Percentiles rank a stretch among this genome's conserved stretches.
Conservation (phyloP, 768 basidiomycete genomes). For the Tremella yokohamensis region DNA sequence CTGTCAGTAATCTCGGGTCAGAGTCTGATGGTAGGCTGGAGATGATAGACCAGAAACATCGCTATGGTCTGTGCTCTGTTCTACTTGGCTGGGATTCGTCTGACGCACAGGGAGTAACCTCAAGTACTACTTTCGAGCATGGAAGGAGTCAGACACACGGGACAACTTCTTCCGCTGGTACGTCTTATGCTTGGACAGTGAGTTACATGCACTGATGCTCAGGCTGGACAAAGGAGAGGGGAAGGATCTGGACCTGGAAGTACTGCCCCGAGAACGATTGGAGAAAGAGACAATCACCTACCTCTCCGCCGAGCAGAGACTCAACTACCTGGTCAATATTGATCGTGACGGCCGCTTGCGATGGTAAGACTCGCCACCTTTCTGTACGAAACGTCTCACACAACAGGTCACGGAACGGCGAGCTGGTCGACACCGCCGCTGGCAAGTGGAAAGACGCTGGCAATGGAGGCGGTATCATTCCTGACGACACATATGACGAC, state of each 20-base stretch:
- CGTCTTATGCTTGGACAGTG: slow-evolving; percentile 4
- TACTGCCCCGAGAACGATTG: slow-evolving; percentile 61
- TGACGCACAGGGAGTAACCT: slow-evolving; percentile 37
- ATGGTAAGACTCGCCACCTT: slow-evolving; percentile 29
- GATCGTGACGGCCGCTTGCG: slow-evolving; percentile 54
- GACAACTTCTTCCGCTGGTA: slow-evolving; percentile 63
- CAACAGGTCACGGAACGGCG: slow-evolving; percentile 55
- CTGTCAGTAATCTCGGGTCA: background rate
- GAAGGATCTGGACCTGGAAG: slow-evolving; percentile 58
- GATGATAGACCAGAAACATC: slow-evolving; percentile 48
- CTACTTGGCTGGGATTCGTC: background rate
- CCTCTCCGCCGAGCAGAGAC: slow-evolving; percentile 61
- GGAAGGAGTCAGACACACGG: slow-evolving; percentile 60
- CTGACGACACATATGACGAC: slow-evolving; percentile 17
- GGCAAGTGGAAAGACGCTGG: slow-evolving; percentile 65
- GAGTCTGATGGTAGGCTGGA: slow-evolving; percentile 26
- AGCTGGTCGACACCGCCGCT: slow-evolving; percentile 62
- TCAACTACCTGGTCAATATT: slow-evolving; percentile 65
- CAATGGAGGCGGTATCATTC: slow-evolving; percentile 55
- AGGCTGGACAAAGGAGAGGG: slow-evolving; percentile 67
- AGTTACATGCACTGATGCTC: background rate
- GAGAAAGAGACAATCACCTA: slow-evolving; percentile 64
- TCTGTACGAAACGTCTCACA: slow-evolving; percentile 24
- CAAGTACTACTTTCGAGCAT: slow-evolving; percentile 58
- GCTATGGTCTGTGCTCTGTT: slow-evolving; percentile 29